Base-by-base conservation (phyloP, 371 early-diverging fungal species). In the Neoconidiobolus thromboides region DNA sequence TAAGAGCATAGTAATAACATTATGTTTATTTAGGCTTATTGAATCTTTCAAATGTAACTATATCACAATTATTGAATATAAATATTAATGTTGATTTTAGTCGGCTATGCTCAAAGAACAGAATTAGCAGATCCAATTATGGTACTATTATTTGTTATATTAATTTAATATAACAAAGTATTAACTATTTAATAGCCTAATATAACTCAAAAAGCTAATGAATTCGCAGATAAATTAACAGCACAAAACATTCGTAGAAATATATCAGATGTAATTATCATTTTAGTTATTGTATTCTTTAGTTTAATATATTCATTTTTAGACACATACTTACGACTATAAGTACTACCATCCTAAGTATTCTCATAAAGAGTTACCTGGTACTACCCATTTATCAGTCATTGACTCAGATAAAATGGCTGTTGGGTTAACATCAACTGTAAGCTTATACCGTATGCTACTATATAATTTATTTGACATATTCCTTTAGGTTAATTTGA, bases 301-400 rank as follows among this genome's bases (percentile, higher is more conserved):
- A 26, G 26, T 26, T 26, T 26, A 26, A 26, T 26, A 26, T 26
- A 26, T 26, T 26, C 26, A 26, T 26, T 26, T 26, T 26, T 26
- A 26, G 26, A 26, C 26, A 26, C 26, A 26, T 26, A 26, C 86
- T 0, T 81, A 73, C 63, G 70, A 71, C 9, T 76, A 81, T 0
- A 60, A 68, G 3, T 80, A 93, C 63, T 96, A 96, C 66, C 67
- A 78, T 12, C 86, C 92, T 0, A 70, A 76, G 54, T 92, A 80
- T 69, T 90, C 83, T 39, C 71, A 76, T 43, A 67, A 77, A 14
- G 87, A 85, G 47, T 81, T 88, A 58, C 97, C 91, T 65, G 99
- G 99, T 2, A 99, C 99, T 12, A 95, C 96, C 60, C 98, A 98
- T 69, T 63, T 99, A 1, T 95, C 98, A 1, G 87, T 90, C 0